phyloP scores from a whole-genome alignment of 2,329 filamentous ascomycete species.

The Chaetomium strumarium region DNA sequence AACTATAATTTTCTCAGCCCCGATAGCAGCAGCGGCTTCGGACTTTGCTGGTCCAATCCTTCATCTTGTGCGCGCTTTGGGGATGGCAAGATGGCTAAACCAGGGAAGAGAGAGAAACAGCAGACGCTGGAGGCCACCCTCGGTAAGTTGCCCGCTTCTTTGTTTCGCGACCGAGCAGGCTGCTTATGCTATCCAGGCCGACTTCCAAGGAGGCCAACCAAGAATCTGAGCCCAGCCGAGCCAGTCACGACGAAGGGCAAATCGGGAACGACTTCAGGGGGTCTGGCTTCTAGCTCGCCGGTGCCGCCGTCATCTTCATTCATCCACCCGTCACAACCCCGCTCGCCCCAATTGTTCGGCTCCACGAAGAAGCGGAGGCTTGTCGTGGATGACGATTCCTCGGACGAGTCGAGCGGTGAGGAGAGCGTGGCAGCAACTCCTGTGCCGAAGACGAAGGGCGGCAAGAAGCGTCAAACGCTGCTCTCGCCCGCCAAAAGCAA shows the following conservation, averaged over 20 bases:
- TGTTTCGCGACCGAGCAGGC: background rate
- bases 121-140: constrained; percentile 25
- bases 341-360: background rate
- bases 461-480: constrained; percentile 23
- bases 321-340: constrained; percentile 5
- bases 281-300: constrained; percentile 1
- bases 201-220: background rate
- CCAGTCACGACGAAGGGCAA: constrained; percentile 2
- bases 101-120: constrained; percentile 15
- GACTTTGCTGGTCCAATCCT: background rate
- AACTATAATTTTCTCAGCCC: background rate
- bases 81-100: constrained; percentile 13
- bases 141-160: constrained; percentile 13
- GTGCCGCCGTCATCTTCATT: constrained; percentile 4
- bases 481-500: constrained; percentile 11
- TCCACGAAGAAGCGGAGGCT: constrained; percentile 1
- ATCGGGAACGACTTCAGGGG: background rate
- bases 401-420: background rate
- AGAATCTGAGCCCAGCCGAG: background rate
- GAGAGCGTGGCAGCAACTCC: background rate
- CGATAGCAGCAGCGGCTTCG: background rate
- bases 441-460: constrained; percentile 19
- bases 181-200: constrained; percentile 11
- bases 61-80: background rate
- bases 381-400: background rate